Base-by-base conservation (phyloP, 108 stramenopile genomes). In the Discostella pseudostelligera region DNA sequence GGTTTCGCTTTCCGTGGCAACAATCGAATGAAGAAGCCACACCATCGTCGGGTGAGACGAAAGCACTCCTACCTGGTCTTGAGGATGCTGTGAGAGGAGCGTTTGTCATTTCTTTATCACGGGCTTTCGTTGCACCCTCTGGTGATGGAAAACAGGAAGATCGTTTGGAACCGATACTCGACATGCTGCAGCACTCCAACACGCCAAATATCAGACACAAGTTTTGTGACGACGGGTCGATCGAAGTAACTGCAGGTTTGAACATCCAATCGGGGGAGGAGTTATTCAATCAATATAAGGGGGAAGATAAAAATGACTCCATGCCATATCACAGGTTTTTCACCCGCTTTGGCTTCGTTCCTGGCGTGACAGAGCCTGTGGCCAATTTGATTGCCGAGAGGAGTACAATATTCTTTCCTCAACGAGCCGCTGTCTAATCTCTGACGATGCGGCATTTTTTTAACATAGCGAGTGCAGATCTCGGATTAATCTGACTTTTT, bases 291-390 rank as follows among this genome's bases (percentile, higher is more conserved):
- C 83, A 81, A 51, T 89, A 89, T 57, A 70, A 76, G 42, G 77
- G 72, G n/a, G 88, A 89, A 47, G 78, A 82, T 45, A 85, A 84
- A 50, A 83, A 67, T 28, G 78, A 62, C 37, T 51, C 50, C 26
- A 89, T 89, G 88, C 88, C 88, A 21, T 85, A 84, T 68, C 79
- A 84, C 36, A 79, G 84, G 9, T 89, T 86, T 50, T 89, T 86
- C 59, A 86, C 83, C 4, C 53, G 83, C 28, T 89, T 83, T 84
- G 88, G 88, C 4, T 89, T 89, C 65, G 85, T 86, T 10, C 88
- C 88, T 0, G 88, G 88, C 0, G 81, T 85, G 10, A 50, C 56
- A 3, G 84, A 85, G 51, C 73, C 76, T 1, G 78, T 89, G 40
- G 70, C 67, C 21, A 72, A 89, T 73, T 58, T 89, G 46, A 56